phyloP scores from a whole-genome alignment of 169 alveolate genomes.

The Eimeria praecox region DNA sequence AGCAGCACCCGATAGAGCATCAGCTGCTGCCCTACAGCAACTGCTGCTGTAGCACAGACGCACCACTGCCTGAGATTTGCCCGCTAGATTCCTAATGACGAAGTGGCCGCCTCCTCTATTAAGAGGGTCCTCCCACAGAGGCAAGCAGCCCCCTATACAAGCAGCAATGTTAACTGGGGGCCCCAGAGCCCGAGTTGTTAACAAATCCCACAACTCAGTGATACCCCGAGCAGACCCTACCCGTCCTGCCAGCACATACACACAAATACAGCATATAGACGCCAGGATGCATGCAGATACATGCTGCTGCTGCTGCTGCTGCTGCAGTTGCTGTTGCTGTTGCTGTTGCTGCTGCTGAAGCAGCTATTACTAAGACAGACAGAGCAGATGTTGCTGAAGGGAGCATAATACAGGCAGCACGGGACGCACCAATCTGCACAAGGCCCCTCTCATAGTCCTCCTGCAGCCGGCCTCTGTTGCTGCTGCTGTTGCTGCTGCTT shows the following conservation, averaged over 20 bases:
- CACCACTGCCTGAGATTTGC: conserved; percentile 59
- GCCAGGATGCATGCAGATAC: not conserved
- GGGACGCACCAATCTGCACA: conserved; percentile 57
- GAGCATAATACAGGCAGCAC: too few species aligned
- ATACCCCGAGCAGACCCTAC: conserved; percentile 14
- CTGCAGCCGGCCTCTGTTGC: conserved; percentile 70
- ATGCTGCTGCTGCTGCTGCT: not conserved
- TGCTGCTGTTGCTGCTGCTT: conserved; percentile 55
- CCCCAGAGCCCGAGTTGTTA: conserved; percentile 19
- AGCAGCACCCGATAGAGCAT: not conserved
- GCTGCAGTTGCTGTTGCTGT: not conserved
- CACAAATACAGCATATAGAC: not conserved
- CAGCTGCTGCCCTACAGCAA: not conserved
- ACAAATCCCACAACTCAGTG: conserved; percentile 15
- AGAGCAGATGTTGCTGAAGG: not conserved
- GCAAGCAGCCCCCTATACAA: conserved; percentile 49
- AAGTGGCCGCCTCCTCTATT: conserved; percentile 62
- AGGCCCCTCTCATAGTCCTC: conserved; percentile 74
- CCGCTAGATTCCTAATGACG: conserved; percentile 30
- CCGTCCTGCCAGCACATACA: conserved; percentile 36
- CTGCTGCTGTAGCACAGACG: conserved; percentile 8
- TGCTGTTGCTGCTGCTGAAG: not conserved
- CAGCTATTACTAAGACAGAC: not conserved
- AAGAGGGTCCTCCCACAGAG: conserved; percentile 72
- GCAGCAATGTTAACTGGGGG: conserved; percentile 66